A percentile compares a stretch with the other conserved stretches of the same genome.
Conservation (phyloP, 306 rosid species). For the Sicyos edulis region DNA sequence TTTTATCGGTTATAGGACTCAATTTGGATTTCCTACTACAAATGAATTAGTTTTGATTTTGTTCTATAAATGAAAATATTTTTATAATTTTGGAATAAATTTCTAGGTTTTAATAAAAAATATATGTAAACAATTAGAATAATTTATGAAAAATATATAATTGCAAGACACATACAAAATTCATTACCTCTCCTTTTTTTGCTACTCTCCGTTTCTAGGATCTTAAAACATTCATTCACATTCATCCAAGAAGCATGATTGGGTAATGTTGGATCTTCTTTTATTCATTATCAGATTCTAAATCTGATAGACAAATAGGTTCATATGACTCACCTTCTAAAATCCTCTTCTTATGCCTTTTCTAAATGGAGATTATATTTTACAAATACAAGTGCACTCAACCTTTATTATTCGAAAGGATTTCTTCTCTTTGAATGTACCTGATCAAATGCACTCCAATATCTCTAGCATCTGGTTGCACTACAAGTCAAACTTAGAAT, state of each 20-base stretch:
- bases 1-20: too few species aligned
- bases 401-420: not conserved
- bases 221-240: not conserved
- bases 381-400: not conserved
- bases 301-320: not conserved
- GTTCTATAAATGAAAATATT: too few species aligned
- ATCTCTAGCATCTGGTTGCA: too few species aligned
- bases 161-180: not conserved
- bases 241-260: not conserved
- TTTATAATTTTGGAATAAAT: too few species aligned
- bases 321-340: too few species aligned
- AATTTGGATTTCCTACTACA: too few species aligned
- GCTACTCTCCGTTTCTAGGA: not conserved
- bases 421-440: not conserved
- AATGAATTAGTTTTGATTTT: too few species aligned
- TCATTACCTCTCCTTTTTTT: not conserved
- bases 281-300: not conserved
- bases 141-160: not conserved
- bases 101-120: too few species aligned
- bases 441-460: too few species aligned
- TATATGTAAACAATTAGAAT: too few species aligned
- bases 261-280: not conserved
- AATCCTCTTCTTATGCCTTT: not conserved
- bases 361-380: not conserved
- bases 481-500: too few species aligned